Evolutionary conservation across 768 basidiomycete genomes (phyloP).

Genomic region (Termitomyces sp.): DNA sequence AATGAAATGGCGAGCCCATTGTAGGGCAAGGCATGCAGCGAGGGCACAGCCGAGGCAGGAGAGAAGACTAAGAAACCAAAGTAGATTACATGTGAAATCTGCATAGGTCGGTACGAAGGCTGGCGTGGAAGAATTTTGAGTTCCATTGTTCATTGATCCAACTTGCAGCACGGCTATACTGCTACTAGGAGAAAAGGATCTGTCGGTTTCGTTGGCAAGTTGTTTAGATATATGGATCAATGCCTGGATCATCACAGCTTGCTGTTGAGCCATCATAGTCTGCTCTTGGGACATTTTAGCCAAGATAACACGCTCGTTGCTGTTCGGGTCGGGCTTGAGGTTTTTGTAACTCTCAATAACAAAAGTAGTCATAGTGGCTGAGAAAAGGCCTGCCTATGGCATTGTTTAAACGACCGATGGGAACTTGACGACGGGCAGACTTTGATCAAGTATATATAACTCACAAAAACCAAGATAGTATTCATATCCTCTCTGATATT

Average conservation of each 20-base stretch:
- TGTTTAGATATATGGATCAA: not conserved
- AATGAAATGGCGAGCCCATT: conserved; percentile 13
- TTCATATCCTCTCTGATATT: conserved; percentile 15
- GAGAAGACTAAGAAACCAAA: conserved; percentile 22
- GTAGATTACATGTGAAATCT: conserved; percentile 17
- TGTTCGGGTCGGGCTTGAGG: conserved; percentile 11
- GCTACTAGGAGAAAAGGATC: not conserved
- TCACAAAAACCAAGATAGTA: conserved; percentile 13
- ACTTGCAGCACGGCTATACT: too few relatives aligned
- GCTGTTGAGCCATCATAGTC: not conserved
- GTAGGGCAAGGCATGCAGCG: conserved; percentile 18
- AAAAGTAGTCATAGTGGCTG: conserved; percentile 20
- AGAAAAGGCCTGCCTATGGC: conserved; percentile 18
- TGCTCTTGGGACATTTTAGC: not conserved
- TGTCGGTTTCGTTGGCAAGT: not conserved
- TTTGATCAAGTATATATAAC: not conserved
- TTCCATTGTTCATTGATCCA: not conserved
- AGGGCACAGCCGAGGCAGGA: conserved; percentile 22
- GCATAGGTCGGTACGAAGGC: conserved; percentile 10
- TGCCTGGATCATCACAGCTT: not conserved
- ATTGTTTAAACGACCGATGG: not conserved
- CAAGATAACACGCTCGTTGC: not conserved
- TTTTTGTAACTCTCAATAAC: conserved; percentile 19
- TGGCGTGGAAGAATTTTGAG: not conserved
- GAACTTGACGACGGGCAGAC: not conserved